phyloP scores from a whole-genome alignment of 768 basidiomycete species.

The Agaricus blazei region DNA sequence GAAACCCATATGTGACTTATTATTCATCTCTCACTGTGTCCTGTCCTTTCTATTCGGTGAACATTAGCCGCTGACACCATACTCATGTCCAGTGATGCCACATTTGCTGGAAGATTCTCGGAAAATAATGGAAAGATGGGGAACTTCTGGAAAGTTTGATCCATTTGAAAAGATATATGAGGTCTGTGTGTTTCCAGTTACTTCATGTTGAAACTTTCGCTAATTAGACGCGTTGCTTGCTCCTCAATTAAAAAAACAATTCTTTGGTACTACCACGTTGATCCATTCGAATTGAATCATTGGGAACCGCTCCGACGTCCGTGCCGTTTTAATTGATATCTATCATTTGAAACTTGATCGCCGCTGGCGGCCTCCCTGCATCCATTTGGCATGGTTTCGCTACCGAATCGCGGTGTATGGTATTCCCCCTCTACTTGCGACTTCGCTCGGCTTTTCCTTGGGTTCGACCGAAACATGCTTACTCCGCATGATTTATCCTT shows the following conservation, averaged over 20 bases:
- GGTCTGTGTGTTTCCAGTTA: slow-evolving; percentile 34
- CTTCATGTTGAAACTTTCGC: background rate
- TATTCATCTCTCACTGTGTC: background rate
- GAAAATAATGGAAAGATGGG: slow-evolving; percentile 60
- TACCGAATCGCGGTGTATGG: background rate
- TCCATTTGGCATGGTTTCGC: slow-evolving; percentile 1
- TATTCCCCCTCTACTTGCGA: background rate
- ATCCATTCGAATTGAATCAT: background rate
- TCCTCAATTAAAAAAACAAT: no score
- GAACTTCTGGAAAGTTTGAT: slow-evolving; percentile 57
- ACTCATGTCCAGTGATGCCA: slow-evolving; percentile 49
- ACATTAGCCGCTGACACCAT: background rate
- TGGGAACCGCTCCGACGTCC: background rate
- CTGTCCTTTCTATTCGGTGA: background rate
- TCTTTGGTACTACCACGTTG: background rate
- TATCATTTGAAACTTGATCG: no score
- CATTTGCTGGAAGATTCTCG: slow-evolving; percentile 60
- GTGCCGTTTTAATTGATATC: slow-evolving; percentile 2
- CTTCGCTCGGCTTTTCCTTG: background rate
- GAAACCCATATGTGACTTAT: background rate
- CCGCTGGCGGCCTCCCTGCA: background rate
- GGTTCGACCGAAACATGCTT: slow-evolving; percentile 5
- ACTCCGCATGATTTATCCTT: background rate
- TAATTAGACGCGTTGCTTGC: no score
- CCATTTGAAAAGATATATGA: slow-evolving; percentile 70